Percentiles rank a stretch among this genome's conserved stretches.
Conservation (phyloP, 495 filamentous ascomycete species). For the Penicillium macrosclerotiorum region DNA sequence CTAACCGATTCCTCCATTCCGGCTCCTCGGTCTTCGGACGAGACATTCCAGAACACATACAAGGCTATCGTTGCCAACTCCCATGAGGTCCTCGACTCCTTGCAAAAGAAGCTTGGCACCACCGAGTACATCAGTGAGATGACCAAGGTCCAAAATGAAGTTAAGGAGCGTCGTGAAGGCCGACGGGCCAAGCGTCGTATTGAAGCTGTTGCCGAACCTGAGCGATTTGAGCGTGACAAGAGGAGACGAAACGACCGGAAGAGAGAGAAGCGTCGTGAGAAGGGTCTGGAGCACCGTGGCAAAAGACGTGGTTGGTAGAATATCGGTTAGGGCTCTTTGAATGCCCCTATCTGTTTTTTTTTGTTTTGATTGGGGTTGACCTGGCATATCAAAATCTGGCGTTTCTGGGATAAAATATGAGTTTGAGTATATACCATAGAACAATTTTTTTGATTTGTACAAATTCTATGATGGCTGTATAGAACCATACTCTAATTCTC, state of each 20-base stretch:
- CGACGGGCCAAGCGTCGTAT: slow-evolving; percentile 80
- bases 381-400: slow-evolving; percentile 30
- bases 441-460: slow-evolving; percentile 10
- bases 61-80: slow-evolving; percentile 65
- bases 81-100: slow-evolving; percentile 65
- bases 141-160: slow-evolving; percentile 62
- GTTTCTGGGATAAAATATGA: slow-evolving; percentile 14
- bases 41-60: slow-evolving; percentile 63
- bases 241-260: slow-evolving; percentile 81
- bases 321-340: slow-evolving; percentile 6
- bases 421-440: slow-evolving; percentile 12
- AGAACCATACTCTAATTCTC: not conserved
- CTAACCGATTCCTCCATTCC: slow-evolving; percentile 77
- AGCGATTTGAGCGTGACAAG: slow-evolving; percentile 75
- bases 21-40: slow-evolving; percentile 61
- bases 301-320: slow-evolving; percentile 65
- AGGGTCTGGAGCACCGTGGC: slow-evolving; percentile 63
- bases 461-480: slow-evolving; percentile 8
- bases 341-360: slow-evolving; percentile 25
- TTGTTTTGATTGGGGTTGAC: slow-evolving; percentile 22
- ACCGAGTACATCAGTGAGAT: slow-evolving; percentile 69
- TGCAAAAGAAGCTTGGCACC: slow-evolving; percentile 85
- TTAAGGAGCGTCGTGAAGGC: slow-evolving; percentile 66
- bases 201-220: slow-evolving; percentile 77
- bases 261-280: slow-evolving; percentile 78